These are phyloP conservation scores for Spiraea crenata DNA, from an alignment of 331 rosid genomes.

Conservation along the genomic window DNA sequence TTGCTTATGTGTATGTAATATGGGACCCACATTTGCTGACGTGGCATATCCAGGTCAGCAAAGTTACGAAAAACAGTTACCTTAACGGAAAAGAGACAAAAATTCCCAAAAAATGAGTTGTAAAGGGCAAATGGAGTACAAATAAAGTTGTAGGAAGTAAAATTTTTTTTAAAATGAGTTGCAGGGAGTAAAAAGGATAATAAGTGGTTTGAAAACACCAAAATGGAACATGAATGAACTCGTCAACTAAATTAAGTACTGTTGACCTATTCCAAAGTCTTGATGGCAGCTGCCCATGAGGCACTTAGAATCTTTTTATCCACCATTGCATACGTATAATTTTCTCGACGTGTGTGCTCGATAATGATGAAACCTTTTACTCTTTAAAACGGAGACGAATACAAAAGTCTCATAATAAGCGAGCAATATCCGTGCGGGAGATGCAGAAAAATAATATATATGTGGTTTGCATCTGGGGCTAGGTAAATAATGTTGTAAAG, in stretches of 20 bases:
- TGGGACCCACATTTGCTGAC: no score
- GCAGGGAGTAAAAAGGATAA: no score
- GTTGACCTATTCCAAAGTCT: not conserved
- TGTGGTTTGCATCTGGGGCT: not conserved
- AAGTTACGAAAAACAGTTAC: no score
- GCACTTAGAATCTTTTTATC: not conserved
- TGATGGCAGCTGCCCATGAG: not conserved
- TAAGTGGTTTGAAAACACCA: no score
- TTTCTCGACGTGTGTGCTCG: not conserved
- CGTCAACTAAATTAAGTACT: not conserved
- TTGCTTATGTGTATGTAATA: no score
- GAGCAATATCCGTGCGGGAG: constrained; percentile 1
- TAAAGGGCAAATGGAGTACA: no score
- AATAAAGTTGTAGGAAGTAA: no score
- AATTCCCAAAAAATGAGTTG: no score
- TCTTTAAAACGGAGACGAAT: not conserved
- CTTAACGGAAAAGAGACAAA: no score
- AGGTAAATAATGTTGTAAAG: no score
- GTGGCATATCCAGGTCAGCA: no score
- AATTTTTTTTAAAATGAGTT: no score
- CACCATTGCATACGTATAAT: not conserved
- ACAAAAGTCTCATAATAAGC: not conserved
- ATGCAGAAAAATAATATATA: not conserved
- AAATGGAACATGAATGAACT: not conserved
- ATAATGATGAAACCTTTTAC: not conserved